Base-by-base conservation (phyloP, 352 stramenopile genomes). In the Aphanomyces invadans region DNA sequence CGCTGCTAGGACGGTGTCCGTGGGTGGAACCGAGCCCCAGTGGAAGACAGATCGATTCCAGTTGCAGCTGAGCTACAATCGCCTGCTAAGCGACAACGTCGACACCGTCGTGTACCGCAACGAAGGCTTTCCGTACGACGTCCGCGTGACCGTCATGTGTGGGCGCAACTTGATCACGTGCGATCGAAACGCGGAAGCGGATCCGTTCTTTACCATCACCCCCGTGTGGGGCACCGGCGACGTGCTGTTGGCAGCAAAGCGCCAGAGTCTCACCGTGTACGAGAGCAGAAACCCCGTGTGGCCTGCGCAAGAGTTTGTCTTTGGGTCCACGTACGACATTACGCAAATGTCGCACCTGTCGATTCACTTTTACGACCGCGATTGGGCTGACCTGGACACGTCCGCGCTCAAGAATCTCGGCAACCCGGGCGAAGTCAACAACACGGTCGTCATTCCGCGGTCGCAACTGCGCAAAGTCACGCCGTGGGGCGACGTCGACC, bases 231-330 rank as follows among this genome's bases (percentile, higher is more conserved):
- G 62, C 0, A 72, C 76, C 31, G 79, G 80, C 5, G 72, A 75
- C 3, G 36, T 86, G 2, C 72, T 77, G 23, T 70, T 79, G 48
- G 29, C 56, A 0, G 80, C 87, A 46, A 70, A 71, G 29, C 74
- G 83, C 39, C 80, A 90, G 56, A 83, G 80, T 39, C 44, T 89
- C 12, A 89, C 82, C 10, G 80, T 90, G 7, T 90, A 89, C 53
- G 76, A 79, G 10, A 82, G 75, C 17, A 66, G 74, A 1, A 76
- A 79, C 72, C 82, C 82, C 17, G 72, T 71, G 28, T 90, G 82
- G 82, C 82, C 80, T 0, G 67, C 84, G 15, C 67, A 87, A 53
- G 74, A 88, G 28, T 88, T 89, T 60, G 69, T 85, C 1, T 88
- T 90, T 62, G 80, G 78, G 19, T 81, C 80, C 33, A 42, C 64